Conservation (phyloP, 345 rosid genomes). For the Eucalyptus lansdowneana region DNA sequence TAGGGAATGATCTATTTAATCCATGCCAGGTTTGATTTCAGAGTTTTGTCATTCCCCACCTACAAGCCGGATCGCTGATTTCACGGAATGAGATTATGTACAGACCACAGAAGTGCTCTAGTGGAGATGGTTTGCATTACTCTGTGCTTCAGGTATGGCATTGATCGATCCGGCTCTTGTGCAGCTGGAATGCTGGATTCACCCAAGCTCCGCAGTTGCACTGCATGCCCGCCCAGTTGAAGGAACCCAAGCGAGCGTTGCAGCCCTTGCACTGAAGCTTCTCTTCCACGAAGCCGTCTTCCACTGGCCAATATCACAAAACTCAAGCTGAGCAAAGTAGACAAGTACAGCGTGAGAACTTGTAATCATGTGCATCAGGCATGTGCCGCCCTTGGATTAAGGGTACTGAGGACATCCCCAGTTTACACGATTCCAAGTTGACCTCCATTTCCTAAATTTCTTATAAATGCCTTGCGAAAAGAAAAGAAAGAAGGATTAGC, state of each 20-base stretch:
- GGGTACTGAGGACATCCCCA: background rate
- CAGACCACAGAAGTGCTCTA: background rate
- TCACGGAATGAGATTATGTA: background rate
- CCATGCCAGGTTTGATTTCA: background rate
- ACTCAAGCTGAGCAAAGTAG: background rate
- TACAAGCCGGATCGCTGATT: background rate
- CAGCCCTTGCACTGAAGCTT: conserved; percentile 76
- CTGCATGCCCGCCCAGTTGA: conserved; percentile 96
- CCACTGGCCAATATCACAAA: conserved; percentile 22
- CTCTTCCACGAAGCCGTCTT: conserved; percentile 74
- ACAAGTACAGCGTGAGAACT: background rate
- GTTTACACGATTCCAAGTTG: background rate
- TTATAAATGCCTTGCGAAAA: background rate
- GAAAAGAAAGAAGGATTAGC: background rate
- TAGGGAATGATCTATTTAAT: background rate
- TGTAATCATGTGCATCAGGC: background rate
- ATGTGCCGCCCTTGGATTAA: background rate
- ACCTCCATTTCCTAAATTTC: background rate
- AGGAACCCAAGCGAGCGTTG: conserved; percentile 71
- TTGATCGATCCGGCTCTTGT: conserved; percentile 68
- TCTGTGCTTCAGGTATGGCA: conserved; percentile 14
- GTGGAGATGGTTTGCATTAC: background rate
- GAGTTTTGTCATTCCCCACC: background rate
- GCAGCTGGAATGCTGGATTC: conserved; percentile 88
- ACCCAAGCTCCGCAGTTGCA: conserved; percentile 94